phyloP scores from a whole-genome alignment of 768 basidiomycete species.

The Tubosaeta sp. region DNA sequence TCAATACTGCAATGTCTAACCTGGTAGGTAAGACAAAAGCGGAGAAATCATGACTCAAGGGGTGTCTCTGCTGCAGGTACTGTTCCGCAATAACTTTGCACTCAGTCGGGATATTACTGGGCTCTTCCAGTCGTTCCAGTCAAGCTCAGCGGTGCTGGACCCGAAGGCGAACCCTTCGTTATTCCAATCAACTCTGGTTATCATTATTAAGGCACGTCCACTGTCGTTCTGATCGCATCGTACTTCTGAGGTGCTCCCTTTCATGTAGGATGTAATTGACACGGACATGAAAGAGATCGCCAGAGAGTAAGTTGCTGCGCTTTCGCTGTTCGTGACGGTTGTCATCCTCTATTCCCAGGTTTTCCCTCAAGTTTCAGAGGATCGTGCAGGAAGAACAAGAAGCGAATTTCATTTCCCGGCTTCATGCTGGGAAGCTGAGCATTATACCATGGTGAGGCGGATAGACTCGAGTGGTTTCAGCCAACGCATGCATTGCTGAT shows the following conservation, averaged over 20 bases:
- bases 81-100: slow-evolving; percentile 65
- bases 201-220: slow-evolving; percentile 53
- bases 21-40: slow-evolving; percentile 40
- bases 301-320: slow-evolving; percentile 42
- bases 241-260: neutral
- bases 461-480: neutral
- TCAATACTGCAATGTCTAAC: too few relatives aligned
- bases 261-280: slow-evolving; percentile 54
- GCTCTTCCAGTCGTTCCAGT: too few relatives aligned
- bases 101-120: slow-evolving; percentile 57
- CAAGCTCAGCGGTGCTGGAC: slow-evolving; percentile 52
- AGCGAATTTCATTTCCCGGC: too few relatives aligned
- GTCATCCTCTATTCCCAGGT: slow-evolving; percentile 38
- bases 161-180: slow-evolving; percentile 54
- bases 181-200: slow-evolving; percentile 55
- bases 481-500: neutral
- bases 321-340: neutral
- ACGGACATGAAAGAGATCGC: slow-evolving; percentile 56
- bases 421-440: slow-evolving; percentile 47
- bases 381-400: slow-evolving; percentile 61
- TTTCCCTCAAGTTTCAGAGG: slow-evolving; percentile 52
- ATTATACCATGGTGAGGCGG: slow-evolving; percentile 52
- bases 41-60: neutral
- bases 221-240: neutral
- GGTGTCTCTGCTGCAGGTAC: slow-evolving; percentile 38